Conservation (phyloP, 169 alveolate species). For the Fabrea salina region DNA sequence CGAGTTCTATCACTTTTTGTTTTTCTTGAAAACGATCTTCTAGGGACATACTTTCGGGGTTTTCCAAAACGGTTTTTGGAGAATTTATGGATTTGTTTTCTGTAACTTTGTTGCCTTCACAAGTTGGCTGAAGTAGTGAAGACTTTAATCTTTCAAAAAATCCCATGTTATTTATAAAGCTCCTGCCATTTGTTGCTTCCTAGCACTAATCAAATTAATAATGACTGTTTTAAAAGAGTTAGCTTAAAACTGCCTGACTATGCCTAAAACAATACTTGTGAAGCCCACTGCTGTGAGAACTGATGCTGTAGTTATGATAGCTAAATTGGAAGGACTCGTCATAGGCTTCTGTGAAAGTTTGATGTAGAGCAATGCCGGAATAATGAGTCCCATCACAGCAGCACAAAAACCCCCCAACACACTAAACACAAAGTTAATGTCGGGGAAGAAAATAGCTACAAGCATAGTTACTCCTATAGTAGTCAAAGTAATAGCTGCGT, state of each 20-base stretch:
- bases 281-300: not conserved
- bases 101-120: too few relatives aligned
- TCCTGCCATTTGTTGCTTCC: too few relatives aligned
- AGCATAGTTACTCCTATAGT: constrained; percentile 21
- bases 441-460: constrained; percentile 13
- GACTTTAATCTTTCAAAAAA: too few relatives aligned
- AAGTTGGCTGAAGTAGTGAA: too few relatives aligned
- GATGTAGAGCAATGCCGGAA: constrained; percentile 41
- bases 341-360: constrained; percentile 13
- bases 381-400: constrained; percentile 42
- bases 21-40: too few relatives aligned
- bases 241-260: not conserved
- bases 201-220: too few relatives aligned
- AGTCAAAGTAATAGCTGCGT: constrained; percentile 32
- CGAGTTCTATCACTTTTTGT: too few relatives aligned
- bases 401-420: constrained; percentile 49
- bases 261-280: not conserved
- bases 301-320: not conserved
- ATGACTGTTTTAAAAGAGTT: too few relatives aligned
- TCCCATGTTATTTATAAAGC: too few relatives aligned
- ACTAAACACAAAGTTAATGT: constrained; percentile 22
- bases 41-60: too few relatives aligned
- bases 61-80: too few relatives aligned
- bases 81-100: too few relatives aligned
- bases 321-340: not conserved